Evolutionary conservation across 73 alveolate species (phyloP).

Genomic region (Paraurostyla sp.): DNA sequence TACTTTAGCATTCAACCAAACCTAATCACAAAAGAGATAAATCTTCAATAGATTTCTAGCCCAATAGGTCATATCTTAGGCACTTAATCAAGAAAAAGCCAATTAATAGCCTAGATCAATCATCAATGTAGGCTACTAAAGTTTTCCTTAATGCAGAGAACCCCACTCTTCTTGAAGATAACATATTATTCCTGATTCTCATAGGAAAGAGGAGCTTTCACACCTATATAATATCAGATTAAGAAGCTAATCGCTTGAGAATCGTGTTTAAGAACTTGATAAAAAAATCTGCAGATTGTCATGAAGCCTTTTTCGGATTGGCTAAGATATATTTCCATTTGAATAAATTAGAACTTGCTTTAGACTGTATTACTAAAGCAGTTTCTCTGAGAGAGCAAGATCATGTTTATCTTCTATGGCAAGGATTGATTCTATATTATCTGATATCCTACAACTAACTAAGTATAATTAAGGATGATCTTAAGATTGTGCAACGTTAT

Average conservation of each 20-base stretch:
- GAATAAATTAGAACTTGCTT: constrained; percentile 62
- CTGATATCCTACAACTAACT: constrained; percentile 23
- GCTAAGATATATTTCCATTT: constrained; percentile 67
- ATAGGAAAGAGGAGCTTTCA: constrained; percentile 45
- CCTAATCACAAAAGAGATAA: not conserved
- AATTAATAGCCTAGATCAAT: not conserved
- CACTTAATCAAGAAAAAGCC: constrained; percentile 38
- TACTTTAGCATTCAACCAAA: not conserved
- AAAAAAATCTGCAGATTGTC: constrained; percentile 59
- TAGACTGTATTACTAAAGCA: constrained; percentile 59
- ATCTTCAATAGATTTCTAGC: not conserved
- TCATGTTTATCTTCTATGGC: constrained; percentile 51
- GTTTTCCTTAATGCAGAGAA: constrained; percentile 6
- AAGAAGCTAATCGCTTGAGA: constrained; percentile 28
- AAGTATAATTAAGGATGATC: not conserved
- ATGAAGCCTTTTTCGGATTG: constrained; percentile 78
- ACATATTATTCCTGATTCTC: constrained; percentile 19
- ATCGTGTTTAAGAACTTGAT: not conserved
- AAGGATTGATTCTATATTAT: constrained; percentile 37
- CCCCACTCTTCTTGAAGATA: constrained; percentile 24
- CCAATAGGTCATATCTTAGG: not conserved
- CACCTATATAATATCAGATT: constrained; percentile 29
- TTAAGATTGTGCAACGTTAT: not conserved
- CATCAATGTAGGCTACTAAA: not conserved
- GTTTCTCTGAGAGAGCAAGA: constrained; percentile 18